Evolutionary conservation across 495 filamentous ascomycete genomes (phyloP), one percentile per base, ranked within the genome.

Genomic region (Aspergillus haitiensis): DNA sequence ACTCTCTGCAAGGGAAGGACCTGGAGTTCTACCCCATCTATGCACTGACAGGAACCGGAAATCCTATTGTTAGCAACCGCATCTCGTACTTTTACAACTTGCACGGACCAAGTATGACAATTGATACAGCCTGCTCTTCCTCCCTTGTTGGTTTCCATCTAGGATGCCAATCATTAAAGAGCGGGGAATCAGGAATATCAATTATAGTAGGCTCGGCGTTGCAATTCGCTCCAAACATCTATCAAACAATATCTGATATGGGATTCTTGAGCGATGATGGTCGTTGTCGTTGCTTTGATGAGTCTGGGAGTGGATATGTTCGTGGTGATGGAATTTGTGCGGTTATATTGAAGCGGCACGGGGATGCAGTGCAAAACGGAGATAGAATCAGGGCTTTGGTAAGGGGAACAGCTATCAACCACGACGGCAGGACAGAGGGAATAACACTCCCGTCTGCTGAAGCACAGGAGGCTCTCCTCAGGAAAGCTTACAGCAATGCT

Each of bases 401-500:
- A 46, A 70, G 79, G 11, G 73, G 58, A 0, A 75, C 72, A 0
- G 74, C 66, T 6, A 56, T 64, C 7, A 82, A 82, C 55, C 70
- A 75, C 35, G 78, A 81, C 59, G 81, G 79, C 0, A 62, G 68
- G 13, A 80, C 65, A 0, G 68, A 72, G 0, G 81, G 82, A 12
- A 83, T 88, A 36, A 85, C 81, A 2, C 73, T 84, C 67, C 86
- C 86, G 0, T 83, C 73, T 42, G 74, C 72, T 1, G 71, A 74
- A 1, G 83, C 84, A 2, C 87, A 90, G 70, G 82, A 78, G 68
- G 53, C 64, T 27, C 42, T 87, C 0, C 85, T 89, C n/a, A 69
- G 75, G 4, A 66, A 74, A 10, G 76, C 75, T 0, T 88, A 89
- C 64, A 56, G 55, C 5, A 67, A 70, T 5, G 78, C 78, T 12